Base-by-base conservation (phyloP, 805 yeast species). In the Cyberlindnera xishuangbannaensis region DNA sequence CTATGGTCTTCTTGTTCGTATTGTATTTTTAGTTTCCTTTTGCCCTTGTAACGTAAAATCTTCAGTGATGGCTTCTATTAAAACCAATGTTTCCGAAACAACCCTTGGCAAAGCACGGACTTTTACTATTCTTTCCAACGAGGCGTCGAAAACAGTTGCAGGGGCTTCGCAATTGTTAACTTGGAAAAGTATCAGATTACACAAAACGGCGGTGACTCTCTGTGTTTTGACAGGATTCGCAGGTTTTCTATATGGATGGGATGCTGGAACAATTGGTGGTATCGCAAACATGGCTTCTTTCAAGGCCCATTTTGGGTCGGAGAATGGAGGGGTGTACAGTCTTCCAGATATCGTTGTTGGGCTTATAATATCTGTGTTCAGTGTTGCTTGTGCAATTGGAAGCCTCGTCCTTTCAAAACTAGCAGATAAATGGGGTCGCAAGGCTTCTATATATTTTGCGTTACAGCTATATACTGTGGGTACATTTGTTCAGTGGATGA, bases 181-280 rank as follows among this genome's bases (percentile, higher is more conserved):
- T 11, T 19, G 22, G 22, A 11, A 8, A 8, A 19, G 11, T 11
- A 19, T 19, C 22, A 19, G 22, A 19, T 8, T 11, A 8, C 11
- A 19, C 27, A 17, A 24, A 14, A 18, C 9, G 20, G 19, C 38
- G 11, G 31, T 37, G 9, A 14, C 26, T 9, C 35, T 41, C 12
- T 50, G 55, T 33, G 12, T 67, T n/a, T 46, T 70, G 33, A 70
- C 76, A 35, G 79, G 83, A 11, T 78, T 78, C 43, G 80, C 82
- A 51, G 86, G 85, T 32, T 77, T 73, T 49, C 76, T 78, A 27
- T 78, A 76, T 50, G 87, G 87, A 40, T 79, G 79, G 70, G 87
- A 79, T 63, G 80, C 84, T 32, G 87, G 86, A 63, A 78, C 86
- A 43, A 73, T 78, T 56, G 76, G 83, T 25, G 85, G 85, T 45